Base-by-base conservation (phyloP, 139 green algal species). In the Microglena sp. region DNA sequence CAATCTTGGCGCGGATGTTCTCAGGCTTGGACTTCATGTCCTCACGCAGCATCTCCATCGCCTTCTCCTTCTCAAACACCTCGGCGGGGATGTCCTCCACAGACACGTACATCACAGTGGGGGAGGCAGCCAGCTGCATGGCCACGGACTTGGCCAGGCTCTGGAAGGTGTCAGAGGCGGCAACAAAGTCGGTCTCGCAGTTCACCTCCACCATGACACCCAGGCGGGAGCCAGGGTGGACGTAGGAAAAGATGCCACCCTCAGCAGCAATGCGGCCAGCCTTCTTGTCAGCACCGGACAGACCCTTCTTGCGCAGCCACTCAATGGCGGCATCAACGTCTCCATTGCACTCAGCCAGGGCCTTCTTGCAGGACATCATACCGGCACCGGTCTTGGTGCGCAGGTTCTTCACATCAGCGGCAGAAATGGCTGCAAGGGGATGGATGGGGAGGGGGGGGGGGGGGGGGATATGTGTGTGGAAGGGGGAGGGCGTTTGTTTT, bases 291-390 rank as follows among this genome's bases (percentile, higher is more conserved):
- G 93, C 93, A 90, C 95, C 81, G 87, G 94, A 64, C 55, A 81
- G 59, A 24, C 74, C 70, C 62, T 97, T 98, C 84, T 95, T 96
- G 77, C 91, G 86, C 81, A 98, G 84, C 74, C 79, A 90, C 68
- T 95, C 89, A 29, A 60, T 58, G 22, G 90, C 89, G 18, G 68
- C 62, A 45, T 97, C 86, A 22, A 97, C 44, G 75, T 99, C 83
- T 26, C 85, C 84, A 56, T 82, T 67, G 72, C 67, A 82, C 75
- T 93, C 83, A 1, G 67, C 74, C 56, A 97, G 79, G 2, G 92
- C 92, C 71, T 93, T 93, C 80, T 97, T 98, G 88, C 89, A 97
- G 78, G 96, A 91, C 92, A 98, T 97, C 92, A 98, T 97, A 71
- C 92, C 92, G 0, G 89, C 89, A 29, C 92, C 92, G 2, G 82